A percentile compares a stretch with the other conserved stretches of the same genome.
Conservation (phyloP, 2,329 filamentous ascomycete genomes). For the Xylariaceae sp. region DNA sequence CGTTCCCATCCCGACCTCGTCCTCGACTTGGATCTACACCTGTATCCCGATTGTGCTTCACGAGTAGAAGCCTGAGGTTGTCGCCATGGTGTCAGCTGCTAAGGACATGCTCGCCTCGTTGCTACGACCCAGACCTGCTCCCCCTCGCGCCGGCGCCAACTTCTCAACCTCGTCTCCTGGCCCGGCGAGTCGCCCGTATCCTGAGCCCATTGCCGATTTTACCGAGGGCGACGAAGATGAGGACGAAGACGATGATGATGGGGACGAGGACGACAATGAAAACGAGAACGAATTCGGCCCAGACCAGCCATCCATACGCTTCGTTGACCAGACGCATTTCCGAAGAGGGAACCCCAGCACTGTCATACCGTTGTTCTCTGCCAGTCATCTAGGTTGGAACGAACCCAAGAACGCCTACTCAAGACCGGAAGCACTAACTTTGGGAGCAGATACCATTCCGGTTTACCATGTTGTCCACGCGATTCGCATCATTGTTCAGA, state of each 20-base stretch:
- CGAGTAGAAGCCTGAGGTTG: conserved; percentile 15
- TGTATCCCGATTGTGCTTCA: not conserved
- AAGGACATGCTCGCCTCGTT: conserved; percentile 33
- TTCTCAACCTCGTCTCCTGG: conserved; percentile 28
- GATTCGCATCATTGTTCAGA: conserved; percentile 76
- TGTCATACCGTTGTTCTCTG: conserved; percentile 72
- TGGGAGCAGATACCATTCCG: conserved; percentile 65
- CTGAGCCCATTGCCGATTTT: conserved; percentile 54
- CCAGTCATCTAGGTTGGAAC: conserved; percentile 64
- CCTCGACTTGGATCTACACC: not conserved
- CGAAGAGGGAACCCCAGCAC: conserved; percentile 23
- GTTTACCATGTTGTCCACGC: conserved; percentile 88
- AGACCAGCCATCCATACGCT: conserved; percentile 30
- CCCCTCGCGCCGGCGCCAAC: conserved; percentile 26
- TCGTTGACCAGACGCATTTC: conserved; percentile 38
- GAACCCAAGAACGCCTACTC: not conserved
- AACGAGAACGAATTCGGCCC: conserved; percentile 31
- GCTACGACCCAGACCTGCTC: conserved; percentile 25
- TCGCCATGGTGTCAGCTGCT: conserved; percentile 27
- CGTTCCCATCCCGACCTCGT: conserved; percentile 6
- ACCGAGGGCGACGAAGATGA: conserved; percentile 62
- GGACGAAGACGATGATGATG: conserved; percentile 60
- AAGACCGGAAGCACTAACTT: conserved; percentile 4
- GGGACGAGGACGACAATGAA: conserved; percentile 59
- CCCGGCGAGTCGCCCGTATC: conserved; percentile 32